Conservation (phyloP, 2,329 filamentous ascomycete species). For the Geosmithia flava region DNA sequence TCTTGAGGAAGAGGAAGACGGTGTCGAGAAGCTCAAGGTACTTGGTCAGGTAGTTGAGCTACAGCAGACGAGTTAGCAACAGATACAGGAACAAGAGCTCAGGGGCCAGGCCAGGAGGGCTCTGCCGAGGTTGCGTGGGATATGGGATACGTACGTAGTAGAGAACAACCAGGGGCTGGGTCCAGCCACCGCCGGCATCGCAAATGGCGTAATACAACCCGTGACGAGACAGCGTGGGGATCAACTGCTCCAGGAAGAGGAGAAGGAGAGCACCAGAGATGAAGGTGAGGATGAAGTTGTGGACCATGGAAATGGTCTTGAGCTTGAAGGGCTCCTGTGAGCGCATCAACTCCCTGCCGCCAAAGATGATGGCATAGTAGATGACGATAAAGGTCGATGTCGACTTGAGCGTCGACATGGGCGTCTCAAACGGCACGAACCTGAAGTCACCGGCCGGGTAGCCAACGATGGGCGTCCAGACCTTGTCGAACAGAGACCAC, state of each 20-base stretch:
- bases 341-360: constrained; percentile 86
- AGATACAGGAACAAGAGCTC: neutral
- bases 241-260: constrained; percentile 82
- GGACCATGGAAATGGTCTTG: constrained; percentile 80
- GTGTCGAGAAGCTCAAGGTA: constrained; percentile 94
- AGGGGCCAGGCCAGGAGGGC: neutral
- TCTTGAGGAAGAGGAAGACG: constrained; percentile 95
- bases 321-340: constrained; percentile 75
- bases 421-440: constrained; percentile 70
- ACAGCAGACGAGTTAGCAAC: constrained; percentile 20
- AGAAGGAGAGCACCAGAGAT: constrained; percentile 72
- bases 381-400: constrained; percentile 68
- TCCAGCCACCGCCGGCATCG: constrained; percentile 73
- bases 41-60: constrained; percentile 98
- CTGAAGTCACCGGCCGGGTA: constrained; percentile 79
- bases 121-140: neutral
- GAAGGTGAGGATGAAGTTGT: constrained; percentile 88
- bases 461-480: constrained; percentile 62
- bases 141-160: constrained; percentile 67
- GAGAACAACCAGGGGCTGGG: constrained; percentile 78
- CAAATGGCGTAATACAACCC: constrained; percentile 90
- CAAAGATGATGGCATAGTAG: constrained; percentile 92
- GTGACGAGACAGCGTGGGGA: constrained; percentile 67
- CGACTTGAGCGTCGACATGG: constrained; percentile 80
- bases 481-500: constrained; percentile 92